phyloP scores from a whole-genome alignment of 2,329 filamentous ascomycete species.

The Sclerotinia minor region DNA sequence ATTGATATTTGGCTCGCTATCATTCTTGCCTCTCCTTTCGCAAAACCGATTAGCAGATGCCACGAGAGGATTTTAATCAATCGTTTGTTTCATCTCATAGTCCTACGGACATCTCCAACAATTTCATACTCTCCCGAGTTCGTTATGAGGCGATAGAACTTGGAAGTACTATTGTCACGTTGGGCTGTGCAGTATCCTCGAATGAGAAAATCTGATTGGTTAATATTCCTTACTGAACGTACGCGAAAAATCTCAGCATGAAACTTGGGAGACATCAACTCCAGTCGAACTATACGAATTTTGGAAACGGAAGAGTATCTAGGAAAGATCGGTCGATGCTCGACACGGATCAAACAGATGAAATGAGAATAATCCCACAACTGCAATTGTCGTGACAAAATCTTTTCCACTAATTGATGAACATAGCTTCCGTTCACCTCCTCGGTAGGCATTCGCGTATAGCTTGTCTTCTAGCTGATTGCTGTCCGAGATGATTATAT shows the following conservation, averaged over 20 bases:
- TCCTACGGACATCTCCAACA: background rate
- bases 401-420: background rate
- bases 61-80: conserved; percentile 6
- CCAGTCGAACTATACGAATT: background rate
- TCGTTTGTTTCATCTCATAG: background rate
- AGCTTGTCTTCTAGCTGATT: background rate
- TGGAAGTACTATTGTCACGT: no score
- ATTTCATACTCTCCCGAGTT: background rate
- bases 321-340: background rate
- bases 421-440: background rate
- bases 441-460: background rate
- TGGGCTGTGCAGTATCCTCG: no score
- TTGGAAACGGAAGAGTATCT: background rate
- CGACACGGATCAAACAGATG: no score
- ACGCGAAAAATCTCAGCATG: background rate
- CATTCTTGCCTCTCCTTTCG: background rate
- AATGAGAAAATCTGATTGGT: no score
- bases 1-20: background rate
- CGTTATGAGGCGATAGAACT: background rate
- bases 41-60: background rate
- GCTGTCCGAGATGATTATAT: background rate
- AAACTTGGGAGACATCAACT: background rate
- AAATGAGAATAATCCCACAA: background rate
- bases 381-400: background rate
- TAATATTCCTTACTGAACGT: no score